Evolutionary conservation across 331 rosid genomes (phyloP).

Genomic region (Malus hybrid): DNA sequence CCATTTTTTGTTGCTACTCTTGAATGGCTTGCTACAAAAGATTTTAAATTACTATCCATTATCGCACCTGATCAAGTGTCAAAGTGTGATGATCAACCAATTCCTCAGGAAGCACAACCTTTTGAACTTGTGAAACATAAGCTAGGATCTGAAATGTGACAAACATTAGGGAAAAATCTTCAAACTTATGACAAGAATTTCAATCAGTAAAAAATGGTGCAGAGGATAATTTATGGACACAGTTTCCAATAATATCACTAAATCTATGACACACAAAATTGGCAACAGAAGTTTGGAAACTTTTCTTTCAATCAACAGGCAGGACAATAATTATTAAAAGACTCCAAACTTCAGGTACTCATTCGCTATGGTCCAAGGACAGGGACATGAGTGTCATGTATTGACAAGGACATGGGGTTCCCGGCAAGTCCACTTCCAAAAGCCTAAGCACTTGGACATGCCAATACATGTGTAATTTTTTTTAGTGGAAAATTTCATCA

Average conservation of each 20-base stretch:
- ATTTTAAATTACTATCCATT: conserved; percentile 13
- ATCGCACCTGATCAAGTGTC: conserved; percentile 70
- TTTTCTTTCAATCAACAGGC: neutral
- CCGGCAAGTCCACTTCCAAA: neutral
- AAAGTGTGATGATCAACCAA: conserved; percentile 45
- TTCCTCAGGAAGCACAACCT: conserved; percentile 67
- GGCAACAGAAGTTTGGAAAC: neutral
- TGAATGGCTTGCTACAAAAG: neutral
- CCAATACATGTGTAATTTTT: neutral
- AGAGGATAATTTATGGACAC: neutral
- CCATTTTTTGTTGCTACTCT: conserved; percentile 4
- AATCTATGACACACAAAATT: neutral
- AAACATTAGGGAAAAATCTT: conserved; percentile 14
- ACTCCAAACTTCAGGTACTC: neutral
- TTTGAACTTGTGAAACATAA: conserved; percentile 93
- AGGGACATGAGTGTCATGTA: neutral
- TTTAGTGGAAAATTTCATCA: neutral
- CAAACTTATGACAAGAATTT: conserved; percentile 2
- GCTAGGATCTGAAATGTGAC: conserved; percentile 62
- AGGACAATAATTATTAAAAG: neutral
- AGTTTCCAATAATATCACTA: neutral
- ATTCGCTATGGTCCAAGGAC: neutral
- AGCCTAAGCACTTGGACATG: neutral
- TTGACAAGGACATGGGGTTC: neutral
- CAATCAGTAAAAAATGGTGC: neutral